Evolutionary conservation across 495 filamentous ascomycete genomes (phyloP), one percentile per base, ranked within the genome.

Genomic region (Glutinoglossum americanum): DNA sequence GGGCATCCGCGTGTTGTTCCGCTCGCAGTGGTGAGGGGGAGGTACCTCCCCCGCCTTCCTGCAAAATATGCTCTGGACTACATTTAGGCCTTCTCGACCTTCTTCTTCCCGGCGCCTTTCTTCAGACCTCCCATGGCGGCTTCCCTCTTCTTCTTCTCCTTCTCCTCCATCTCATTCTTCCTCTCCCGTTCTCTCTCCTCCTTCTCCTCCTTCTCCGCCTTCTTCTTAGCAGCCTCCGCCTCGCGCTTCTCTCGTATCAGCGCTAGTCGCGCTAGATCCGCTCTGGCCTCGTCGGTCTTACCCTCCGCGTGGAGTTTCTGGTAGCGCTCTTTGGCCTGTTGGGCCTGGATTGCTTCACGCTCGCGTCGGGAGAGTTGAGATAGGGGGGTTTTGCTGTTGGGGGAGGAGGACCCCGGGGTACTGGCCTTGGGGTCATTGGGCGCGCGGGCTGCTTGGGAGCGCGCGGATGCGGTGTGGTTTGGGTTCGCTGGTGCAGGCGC

Each of bases 201-300:
- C 56, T 60, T 66, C 67, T 73, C 71, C 59, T 70, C 68, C 57
- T 66, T 67, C 64, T 72, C 71, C 9, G 74, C 89, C 76, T 80
- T 78, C 76, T 89, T 89, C 71, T 75, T 76, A 67, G 69, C 81
- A 63, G 86, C 78, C 66, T 94, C 90, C 28, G 83, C 82, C 67
- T 92, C 92, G 37, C 92, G 76, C 73, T 84, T 82, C 76, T 94
- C 85, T 26, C 81, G 76, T 57, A 98, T 85, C 55, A 89, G 64
- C 62, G 72, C 77, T 65, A 98, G 67, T 56, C 92, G 74, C 54
- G 85, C 92, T 64, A 97, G 63, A 74, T 98, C 92, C n/a, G 87
- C 81, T 62, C 83, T 84, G 23, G 90, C 92, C 74, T 97, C 87
- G 57, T 98, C 93, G 41, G 92, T 96, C 77, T 96, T 96, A 57